phyloP scores from a whole-genome alignment of 257 asterid species.

The Lavandula angustifolia region DNA sequence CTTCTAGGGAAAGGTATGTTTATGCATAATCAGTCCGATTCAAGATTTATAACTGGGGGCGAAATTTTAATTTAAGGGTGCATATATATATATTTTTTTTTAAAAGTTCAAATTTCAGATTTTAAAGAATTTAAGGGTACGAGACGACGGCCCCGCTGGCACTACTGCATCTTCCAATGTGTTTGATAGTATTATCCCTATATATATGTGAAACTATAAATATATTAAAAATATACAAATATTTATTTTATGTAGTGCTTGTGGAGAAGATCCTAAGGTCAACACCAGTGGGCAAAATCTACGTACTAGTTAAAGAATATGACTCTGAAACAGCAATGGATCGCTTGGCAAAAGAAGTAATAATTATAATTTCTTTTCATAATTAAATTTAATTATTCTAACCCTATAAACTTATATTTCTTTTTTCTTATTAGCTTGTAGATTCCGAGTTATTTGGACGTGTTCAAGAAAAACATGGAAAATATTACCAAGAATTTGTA shows the following conservation, averaged over 20 bases:
- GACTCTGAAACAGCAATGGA: slow-evolving; percentile 41
- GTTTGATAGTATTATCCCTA: no score
- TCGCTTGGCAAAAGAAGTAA: slow-evolving; percentile 46
- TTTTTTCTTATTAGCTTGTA: slow-evolving; percentile 27
- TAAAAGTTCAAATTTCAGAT: no score
- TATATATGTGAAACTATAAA: no score
- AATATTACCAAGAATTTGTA: slow-evolving; percentile 37
- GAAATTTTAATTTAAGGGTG: no score
- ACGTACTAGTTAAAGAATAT: slow-evolving; percentile 45
- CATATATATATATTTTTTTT: no score
- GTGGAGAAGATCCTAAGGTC: slow-evolving; percentile 54
- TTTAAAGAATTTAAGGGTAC: no score
- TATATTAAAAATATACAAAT: background rate
- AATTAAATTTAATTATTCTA: background rate
- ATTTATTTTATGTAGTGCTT: slow-evolving; percentile 34
- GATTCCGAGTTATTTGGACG: slow-evolving; percentile 44
- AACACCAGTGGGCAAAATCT: slow-evolving; percentile 44
- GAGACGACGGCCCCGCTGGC: no score
- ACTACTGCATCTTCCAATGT: no score
- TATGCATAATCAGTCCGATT: background rate
- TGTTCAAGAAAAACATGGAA: slow-evolving; percentile 41
- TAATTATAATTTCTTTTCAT: background rate
- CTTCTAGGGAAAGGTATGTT: slow-evolving; percentile 59
- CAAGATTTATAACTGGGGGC: no score
- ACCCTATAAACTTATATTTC: background rate